A percentile compares a stretch with the other conserved stretches of the same genome.
These are phyloP conservation scores for Starmerella etchellsii DNA, from an alignment of 805 yeast species.

Conservation along the genomic window DNA sequence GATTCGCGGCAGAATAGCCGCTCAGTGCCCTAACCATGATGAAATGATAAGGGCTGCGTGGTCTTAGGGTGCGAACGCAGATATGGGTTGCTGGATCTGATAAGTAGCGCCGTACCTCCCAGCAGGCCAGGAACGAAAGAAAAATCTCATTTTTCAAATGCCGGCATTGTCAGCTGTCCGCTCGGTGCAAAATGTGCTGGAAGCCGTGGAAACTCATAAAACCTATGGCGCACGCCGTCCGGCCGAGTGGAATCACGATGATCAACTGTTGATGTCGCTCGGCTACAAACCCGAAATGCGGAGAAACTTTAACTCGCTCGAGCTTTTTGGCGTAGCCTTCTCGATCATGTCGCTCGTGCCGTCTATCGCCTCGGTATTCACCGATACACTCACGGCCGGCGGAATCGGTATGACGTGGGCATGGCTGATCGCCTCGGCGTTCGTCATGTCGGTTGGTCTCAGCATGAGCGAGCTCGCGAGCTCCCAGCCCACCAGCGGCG, in stretches of 20 bases:
- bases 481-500: slow-evolving; percentile 65
- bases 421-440: slow-evolving; percentile 48
- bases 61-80: too few species aligned
- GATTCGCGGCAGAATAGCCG: too few species aligned
- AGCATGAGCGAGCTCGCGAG: slow-evolving; percentile 56
- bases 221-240: slow-evolving; percentile 2
- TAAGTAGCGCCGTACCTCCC: too few species aligned
- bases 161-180: slow-evolving; percentile 3
- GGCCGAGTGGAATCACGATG: slow-evolving; percentile 20
- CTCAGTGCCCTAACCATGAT: too few species aligned
- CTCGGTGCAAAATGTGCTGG: slow-evolving; percentile 5
- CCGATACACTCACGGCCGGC: slow-evolving; percentile 46
- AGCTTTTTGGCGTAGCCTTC: slow-evolving; percentile 60
- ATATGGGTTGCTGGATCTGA: too few species aligned
- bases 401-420: slow-evolving; percentile 61
- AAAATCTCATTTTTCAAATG: neutral
- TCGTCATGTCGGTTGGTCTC: slow-evolving; percentile 46
- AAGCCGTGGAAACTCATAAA: slow-evolving; percentile 7
- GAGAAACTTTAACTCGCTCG: slow-evolving; percentile 46
- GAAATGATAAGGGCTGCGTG: too few species aligned
- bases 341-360: slow-evolving; percentile 58
- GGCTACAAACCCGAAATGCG: slow-evolving; percentile 60
- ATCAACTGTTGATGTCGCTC: slow-evolving; percentile 32
- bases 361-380: slow-evolving; percentile 44
- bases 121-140: too few species aligned